Evolutionary conservation across 805 yeast genomes (phyloP), one percentile per base, ranked within the genome.

Genomic region (Metschnikowia corniflorae): DNA sequence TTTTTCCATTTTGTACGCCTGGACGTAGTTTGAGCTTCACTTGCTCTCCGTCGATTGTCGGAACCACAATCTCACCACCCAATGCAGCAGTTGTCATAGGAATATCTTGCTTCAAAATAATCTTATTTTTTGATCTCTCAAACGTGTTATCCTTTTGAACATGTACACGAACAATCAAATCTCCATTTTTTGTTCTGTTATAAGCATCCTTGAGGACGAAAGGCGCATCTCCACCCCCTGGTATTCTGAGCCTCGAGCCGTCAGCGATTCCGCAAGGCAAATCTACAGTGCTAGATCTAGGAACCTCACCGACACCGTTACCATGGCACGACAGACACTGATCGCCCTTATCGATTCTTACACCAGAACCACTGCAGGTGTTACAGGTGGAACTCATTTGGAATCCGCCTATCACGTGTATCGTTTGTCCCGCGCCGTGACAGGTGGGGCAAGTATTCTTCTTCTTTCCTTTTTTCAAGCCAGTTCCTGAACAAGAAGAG

Each of bases 41-140:
- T 23, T 73, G 73, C 26, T 75, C 75, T 4, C 94, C 97, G 45
- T 80, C 86, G 18, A 93, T 75, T 0, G 98, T 91, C 22, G 97
- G 97, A n/a, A 93, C 77, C 32, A 82, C 78, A 16, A 93, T 74
- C 29, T 77, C 79, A 25, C 99, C 99, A 43, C 99, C 99, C 29
- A 93, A 69, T 0, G 96, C 88, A 1, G 98, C 98, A 0, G 98
- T 93, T 1, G 98, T 93, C 79, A 87, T 84, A 31, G 93, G 84
- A 35, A 93, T 79, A 29, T 78, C 77, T 31, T 80, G 77, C 18
- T 71, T 69, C 53, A 78, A 75, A 39, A 83, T 58, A 40, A 93
- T 71, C 51, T 86, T 82, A 47, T 77, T 74, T 23, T 83, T 81
- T 22, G 68, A 69, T 33, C 96, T 74, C 19, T 69, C 64, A 61